Percentiles rank a stretch among this genome's conserved stretches.
phyloP scores from a whole-genome alignment of 768 basidiomycete genomes.

The Lentinula raphanica region DNA sequence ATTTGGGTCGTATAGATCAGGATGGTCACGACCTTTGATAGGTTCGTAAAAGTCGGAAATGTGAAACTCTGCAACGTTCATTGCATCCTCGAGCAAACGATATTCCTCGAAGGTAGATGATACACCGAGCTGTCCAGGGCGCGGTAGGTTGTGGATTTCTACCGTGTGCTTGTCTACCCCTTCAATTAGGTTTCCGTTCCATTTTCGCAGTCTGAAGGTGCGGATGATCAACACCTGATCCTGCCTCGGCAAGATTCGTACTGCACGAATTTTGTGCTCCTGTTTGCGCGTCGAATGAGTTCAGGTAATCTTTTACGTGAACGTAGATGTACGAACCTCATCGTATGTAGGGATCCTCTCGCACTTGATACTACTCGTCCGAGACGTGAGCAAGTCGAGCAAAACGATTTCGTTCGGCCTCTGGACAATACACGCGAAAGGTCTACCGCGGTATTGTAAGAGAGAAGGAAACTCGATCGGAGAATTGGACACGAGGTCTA shows the following conservation, averaged over 20 bases:
- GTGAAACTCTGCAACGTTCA: constrained; percentile 20
- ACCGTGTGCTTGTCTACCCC: constrained; percentile 4
- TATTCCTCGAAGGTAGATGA: constrained; percentile 9
- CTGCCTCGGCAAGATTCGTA: constrained; percentile 49
- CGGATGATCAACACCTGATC: constrained; percentile 49
- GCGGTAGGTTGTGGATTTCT: constrained; percentile 8
- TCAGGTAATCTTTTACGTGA: background rate
- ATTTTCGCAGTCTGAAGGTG: constrained; percentile 20
- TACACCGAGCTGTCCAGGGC: constrained; percentile 7
- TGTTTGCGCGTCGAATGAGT: constrained; percentile 12
- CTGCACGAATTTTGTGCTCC: constrained; percentile 46
- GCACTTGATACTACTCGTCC: constrained; percentile 34
- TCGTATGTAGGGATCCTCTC: constrained; percentile 21
- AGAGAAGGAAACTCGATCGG: constrained; percentile 35
- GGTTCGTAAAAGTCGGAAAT: constrained; percentile 36
- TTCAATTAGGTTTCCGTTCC: background rate
- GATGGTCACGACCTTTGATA: constrained; percentile 24
- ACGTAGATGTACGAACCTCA: constrained; percentile 8
- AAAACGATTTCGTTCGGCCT: constrained; percentile 35
- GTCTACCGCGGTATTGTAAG: constrained; percentile 36
- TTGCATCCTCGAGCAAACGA: constrained; percentile 18
- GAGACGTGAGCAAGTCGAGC: constrained; percentile 33
- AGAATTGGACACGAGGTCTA: constrained; percentile 29
- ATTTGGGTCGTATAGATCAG: constrained; percentile 16
- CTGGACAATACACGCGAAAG: constrained; percentile 39